Evolutionary conservation across 2,329 filamentous ascomycete species (phyloP).

Genomic region (Fusarium sp.): DNA sequence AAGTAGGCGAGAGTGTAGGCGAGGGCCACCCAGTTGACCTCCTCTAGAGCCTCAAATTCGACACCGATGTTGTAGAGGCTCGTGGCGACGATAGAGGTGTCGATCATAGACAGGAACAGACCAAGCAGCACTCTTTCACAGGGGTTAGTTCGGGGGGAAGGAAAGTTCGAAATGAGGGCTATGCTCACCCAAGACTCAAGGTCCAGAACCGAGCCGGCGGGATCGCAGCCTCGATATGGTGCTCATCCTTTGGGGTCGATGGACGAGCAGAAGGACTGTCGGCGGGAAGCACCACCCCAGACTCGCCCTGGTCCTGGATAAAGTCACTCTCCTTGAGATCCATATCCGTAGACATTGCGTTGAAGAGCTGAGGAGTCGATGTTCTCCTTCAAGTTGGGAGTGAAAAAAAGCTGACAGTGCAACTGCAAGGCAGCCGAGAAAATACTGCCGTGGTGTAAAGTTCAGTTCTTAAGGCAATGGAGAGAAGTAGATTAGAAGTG

Average conservation of each 20-base stretch:
- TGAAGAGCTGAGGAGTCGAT: not conserved
- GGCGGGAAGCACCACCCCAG: not conserved
- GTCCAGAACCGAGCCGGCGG: conserved; percentile 47
- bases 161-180: not conserved
- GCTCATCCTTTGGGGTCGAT: not conserved
- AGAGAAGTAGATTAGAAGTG: not conserved
- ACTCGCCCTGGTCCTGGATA: not conserved
- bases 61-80: conserved; percentile 62
- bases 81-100: conserved; percentile 67
- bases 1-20: conserved; percentile 65
- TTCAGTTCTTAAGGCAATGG: not conserved
- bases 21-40: conserved; percentile 63
- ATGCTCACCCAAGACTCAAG: conserved; percentile 47
- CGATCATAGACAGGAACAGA: conserved; percentile 65
- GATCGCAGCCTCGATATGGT: conserved; percentile 29
- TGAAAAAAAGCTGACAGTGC: not conserved
- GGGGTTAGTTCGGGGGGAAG: not conserved
- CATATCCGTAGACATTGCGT: not conserved
- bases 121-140: conserved; percentile 57
- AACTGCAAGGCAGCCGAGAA: not conserved
- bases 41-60: conserved; percentile 57
- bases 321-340: not conserved
- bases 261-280: not conserved
- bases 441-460: not conserved
- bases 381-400: not conserved